These are phyloP conservation scores for Sisymbrium altissimum DNA, from an alignment of 345 rosid species.

Conservation along the genomic window DNA sequence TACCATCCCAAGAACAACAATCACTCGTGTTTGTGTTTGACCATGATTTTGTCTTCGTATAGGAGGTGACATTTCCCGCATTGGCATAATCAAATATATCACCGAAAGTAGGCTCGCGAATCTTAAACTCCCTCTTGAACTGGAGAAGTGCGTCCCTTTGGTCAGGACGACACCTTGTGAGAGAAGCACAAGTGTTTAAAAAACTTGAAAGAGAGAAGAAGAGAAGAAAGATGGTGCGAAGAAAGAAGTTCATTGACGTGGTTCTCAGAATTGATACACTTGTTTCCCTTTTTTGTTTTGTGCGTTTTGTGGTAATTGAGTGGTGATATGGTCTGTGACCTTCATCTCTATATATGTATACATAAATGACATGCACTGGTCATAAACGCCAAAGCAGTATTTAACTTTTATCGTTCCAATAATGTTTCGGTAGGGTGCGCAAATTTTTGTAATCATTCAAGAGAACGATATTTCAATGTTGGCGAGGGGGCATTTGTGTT, in stretches of 20 bases:
- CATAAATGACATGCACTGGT: too few species aligned
- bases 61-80: not conserved
- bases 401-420: too few species aligned
- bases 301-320: not conserved
- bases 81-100: not conserved
- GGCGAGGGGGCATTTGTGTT: too few species aligned
- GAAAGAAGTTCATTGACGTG: not conserved
- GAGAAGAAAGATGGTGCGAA: not conserved
- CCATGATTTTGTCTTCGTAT: not conserved
- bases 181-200: not conserved
- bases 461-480: too few species aligned
- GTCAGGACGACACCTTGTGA: not conserved
- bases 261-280: not conserved
- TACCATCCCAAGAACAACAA: conserved; percentile 20
- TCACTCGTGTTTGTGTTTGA: not conserved
- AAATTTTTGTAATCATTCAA: too few species aligned
- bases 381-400: too few species aligned
- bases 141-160: not conserved
- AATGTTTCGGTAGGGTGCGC: too few species aligned
- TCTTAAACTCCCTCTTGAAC: not conserved
- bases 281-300: not conserved
- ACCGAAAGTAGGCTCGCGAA: not conserved
- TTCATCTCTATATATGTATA: too few species aligned
- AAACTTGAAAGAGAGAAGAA: not conserved
- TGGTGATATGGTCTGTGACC: not conserved